Percentiles rank a stretch among this genome's conserved stretches.
Conservation (phyloP, 495 filamentous ascomycete genomes). For the Talaromyces liani region DNA sequence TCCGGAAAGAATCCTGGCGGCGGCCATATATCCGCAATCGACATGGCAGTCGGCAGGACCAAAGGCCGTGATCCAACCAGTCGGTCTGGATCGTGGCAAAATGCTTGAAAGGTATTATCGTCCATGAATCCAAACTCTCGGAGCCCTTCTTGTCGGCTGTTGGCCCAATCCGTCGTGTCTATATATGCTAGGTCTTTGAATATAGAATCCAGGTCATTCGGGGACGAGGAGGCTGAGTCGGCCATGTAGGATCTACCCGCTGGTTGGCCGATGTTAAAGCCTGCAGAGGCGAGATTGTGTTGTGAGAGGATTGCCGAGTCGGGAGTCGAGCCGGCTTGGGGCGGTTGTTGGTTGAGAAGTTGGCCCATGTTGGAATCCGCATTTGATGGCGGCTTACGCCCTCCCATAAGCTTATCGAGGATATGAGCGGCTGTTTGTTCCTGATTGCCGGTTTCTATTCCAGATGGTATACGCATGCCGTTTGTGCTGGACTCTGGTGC, state of each 20-base stretch:
- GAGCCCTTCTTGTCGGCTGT: conserved; percentile 43
- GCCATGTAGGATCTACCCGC: conserved; percentile 1
- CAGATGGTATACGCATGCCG: background rate
- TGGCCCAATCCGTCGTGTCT: conserved; percentile 51
- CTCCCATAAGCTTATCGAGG: background rate
- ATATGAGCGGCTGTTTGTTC: conserved; percentile 4
- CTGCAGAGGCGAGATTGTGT: background rate
- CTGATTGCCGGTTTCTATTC: background rate
- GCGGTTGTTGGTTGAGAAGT: background rate
- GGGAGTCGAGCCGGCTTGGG: background rate
- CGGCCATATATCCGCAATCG: conserved; percentile 41
- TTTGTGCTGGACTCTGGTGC: background rate
- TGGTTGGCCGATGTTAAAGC: background rate
- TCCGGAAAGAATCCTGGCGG: conserved; percentile 42
- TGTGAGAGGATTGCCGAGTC: background rate
- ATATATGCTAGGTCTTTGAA: conserved; percentile 57
- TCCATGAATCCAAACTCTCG: conserved; percentile 55
- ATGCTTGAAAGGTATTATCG: conserved; percentile 44
- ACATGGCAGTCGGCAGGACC: conserved; percentile 29
- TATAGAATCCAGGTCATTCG: conserved; percentile 48
- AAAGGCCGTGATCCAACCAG: conserved; percentile 33
- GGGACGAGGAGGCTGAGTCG: conserved; percentile 4
- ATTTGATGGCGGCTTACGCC: background rate
- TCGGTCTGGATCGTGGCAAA: conserved; percentile 47
- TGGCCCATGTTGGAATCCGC: background rate